Conservation (phyloP, 2,329 filamentous ascomycete species). For the Xylariaceae sp. region DNA sequence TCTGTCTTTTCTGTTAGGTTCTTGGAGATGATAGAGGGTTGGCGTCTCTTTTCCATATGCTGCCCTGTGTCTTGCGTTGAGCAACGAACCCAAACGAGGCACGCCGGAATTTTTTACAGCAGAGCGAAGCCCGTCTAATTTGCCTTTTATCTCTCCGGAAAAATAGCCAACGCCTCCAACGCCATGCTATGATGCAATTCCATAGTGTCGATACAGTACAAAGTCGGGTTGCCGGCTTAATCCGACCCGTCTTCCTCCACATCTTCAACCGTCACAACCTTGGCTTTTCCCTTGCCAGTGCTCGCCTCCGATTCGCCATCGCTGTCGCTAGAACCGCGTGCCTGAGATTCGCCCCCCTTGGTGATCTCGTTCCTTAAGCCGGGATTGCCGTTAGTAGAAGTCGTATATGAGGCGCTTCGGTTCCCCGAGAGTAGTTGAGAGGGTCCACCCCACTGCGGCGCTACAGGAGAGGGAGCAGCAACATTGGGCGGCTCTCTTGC, state of each 20-base stretch:
- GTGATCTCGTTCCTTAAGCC: constrained; percentile 9
- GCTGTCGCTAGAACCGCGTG: constrained; percentile 11
- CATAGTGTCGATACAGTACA: constrained; percentile 27
- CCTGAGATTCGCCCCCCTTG: not conserved
- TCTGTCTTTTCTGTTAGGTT: too few species aligned
- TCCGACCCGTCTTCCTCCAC: constrained; percentile 21
- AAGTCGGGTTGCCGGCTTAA: constrained; percentile 13
- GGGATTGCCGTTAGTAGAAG: constrained; percentile 4
- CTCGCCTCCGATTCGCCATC: constrained; percentile 20
- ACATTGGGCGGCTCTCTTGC: constrained; percentile 34
- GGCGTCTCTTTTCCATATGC: constrained; percentile 3
- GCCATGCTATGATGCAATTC: constrained; percentile 32
- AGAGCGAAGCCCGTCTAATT: constrained; percentile 6
- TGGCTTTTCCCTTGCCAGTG: constrained; percentile 25
- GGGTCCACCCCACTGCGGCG: constrained; percentile 49
- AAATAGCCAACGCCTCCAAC: constrained; percentile 30
- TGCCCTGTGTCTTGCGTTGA: constrained; percentile 6
- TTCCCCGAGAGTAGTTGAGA: constrained; percentile 45
- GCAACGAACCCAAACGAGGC: constrained; percentile 11
- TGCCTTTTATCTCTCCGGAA: not conserved
- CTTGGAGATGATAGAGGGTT: not conserved
- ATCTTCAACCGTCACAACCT: constrained; percentile 32
- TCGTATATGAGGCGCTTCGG: constrained; percentile 22
- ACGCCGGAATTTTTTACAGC: constrained; percentile 1
- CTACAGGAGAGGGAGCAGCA: constrained; percentile 45